phyloP scores from a whole-genome alignment of 495 filamentous ascomycete species.

The Cercophora samala region DNA sequence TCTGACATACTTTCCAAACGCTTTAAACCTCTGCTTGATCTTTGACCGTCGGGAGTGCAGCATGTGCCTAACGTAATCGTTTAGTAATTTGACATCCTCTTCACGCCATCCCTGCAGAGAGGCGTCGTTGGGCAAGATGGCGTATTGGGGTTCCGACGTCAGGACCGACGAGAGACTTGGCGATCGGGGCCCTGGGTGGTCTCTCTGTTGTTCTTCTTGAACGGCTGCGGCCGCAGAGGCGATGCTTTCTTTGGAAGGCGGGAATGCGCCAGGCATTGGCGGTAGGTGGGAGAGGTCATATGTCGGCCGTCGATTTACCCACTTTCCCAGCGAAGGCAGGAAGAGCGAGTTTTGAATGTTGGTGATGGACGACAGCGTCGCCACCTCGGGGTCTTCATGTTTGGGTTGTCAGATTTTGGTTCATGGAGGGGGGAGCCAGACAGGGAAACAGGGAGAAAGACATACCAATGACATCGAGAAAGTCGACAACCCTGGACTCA shows the following conservation, averaged over 20 bases:
- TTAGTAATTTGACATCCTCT: conserved; percentile 66
- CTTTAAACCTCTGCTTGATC: conserved; percentile 70
- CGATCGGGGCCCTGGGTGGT: conserved; percentile 12
- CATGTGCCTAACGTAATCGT: conserved; percentile 80
- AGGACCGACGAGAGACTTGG: conserved; percentile 47
- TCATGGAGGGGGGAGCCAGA: not conserved
- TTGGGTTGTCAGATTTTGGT: not conserved
- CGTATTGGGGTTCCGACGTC: conserved; percentile 46
- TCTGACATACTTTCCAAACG: conserved; percentile 69
- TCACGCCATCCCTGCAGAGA: conserved; percentile 64
- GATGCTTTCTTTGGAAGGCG: conserved; percentile 23
- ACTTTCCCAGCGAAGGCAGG: conserved; percentile 63
- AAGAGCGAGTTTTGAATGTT: conserved; percentile 81
- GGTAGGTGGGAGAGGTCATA: conserved; percentile 60
- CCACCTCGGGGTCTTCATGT: conserved; percentile 66
- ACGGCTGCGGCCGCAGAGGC: conserved; percentile 5
- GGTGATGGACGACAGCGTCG: conserved; percentile 68
- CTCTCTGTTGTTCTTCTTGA: conserved; percentile 11
- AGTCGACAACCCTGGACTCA: conserved; percentile 60
- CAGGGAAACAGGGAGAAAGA: not conserved
- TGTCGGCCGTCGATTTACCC: conserved; percentile 67
- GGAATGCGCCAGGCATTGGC: conserved; percentile 26
- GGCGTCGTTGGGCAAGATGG: conserved; percentile 61
- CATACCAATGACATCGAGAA: conserved; percentile 70
- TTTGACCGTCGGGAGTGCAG: conserved; percentile 71